These are phyloP conservation scores for Rhypophila decipiens DNA, from an alignment of 495 filamentous ascomycete genomes.

Conservation along the genomic window DNA sequence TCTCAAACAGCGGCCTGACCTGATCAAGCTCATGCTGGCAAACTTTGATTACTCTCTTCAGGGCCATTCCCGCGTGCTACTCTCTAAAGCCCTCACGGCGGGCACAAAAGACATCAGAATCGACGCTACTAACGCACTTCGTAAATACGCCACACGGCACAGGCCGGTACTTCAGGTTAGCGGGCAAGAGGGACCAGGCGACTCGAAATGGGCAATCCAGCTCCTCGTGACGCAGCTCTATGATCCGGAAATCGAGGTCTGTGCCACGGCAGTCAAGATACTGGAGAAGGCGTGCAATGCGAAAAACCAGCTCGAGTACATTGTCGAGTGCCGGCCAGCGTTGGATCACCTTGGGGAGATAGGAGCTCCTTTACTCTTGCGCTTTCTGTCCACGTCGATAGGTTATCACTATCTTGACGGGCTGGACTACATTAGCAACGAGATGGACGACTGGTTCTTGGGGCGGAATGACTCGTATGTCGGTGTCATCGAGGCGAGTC, in stretches of 20 bases:
- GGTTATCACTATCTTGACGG: slow-evolving; percentile 97
- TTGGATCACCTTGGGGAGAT: slow-evolving; percentile 96
- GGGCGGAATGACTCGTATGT: slow-evolving; percentile 95
- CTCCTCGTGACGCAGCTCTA: slow-evolving; percentile 95
- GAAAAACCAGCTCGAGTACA: slow-evolving; percentile 82
- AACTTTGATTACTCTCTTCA: slow-evolving; percentile 85
- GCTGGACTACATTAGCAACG: slow-evolving; percentile 94
- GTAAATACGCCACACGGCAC: slow-evolving; percentile 67
- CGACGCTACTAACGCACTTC: slow-evolving; percentile 72
- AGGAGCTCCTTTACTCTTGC: slow-evolving; percentile 83
- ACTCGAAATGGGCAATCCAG: slow-evolving; percentile 89
- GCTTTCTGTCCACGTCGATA: slow-evolving; percentile 90
- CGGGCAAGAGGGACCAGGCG: slow-evolving; percentile 35
- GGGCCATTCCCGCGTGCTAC: slow-evolving; percentile 83
- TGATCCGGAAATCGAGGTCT: slow-evolving; percentile 93
- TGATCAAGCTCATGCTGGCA: slow-evolving; percentile 76
- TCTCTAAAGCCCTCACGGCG: slow-evolving; percentile 87
- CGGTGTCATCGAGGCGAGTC: slow-evolving; percentile 84
- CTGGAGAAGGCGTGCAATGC: slow-evolving; percentile 95
- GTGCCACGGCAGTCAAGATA: slow-evolving; percentile 91
- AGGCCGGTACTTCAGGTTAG: slow-evolving; percentile 24
- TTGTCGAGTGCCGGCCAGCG: slow-evolving; percentile 92
- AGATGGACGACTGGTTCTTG: slow-evolving; percentile 99
- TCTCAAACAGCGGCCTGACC: slow-evolving; percentile 78
- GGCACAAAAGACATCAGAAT: slow-evolving; percentile 89